Base-by-base conservation (phyloP, 257 asterid genomes). In the Nicotiana attenuata region DNA sequence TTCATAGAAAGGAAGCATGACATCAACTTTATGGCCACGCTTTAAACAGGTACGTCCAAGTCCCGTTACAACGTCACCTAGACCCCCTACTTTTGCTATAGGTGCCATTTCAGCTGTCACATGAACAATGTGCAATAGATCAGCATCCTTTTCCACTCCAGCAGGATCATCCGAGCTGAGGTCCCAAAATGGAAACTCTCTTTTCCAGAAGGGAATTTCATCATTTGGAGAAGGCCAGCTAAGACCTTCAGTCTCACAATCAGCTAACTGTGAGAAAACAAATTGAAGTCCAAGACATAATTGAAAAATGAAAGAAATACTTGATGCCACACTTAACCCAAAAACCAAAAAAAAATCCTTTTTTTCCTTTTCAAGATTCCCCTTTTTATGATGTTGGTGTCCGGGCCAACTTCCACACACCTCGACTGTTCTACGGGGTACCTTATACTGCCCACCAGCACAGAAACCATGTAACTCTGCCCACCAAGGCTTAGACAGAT, bases 21-120 rank as follows among this genome's bases (percentile, higher is more conserved):
- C 90, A 45, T 91, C 92, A 80, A 94, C 94, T 85, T 88, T 87
- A 87, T 93, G 96, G 68, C 97, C 98, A 52, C 95, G 93, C 10
- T 35, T 41, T 59, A 89, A 76, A 83, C 94, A 91, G 9, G 97
- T 91, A 26, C 98, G 94, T 17, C 96, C 92, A 52, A 94, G 93
- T 67, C 98, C 97, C 4, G 96, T 92, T 69, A 93, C 96, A 24
- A 94, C 97, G 16, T 94, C 97, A 9, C 97, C 98, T 8, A 94
- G 93, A 69, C 98, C 98, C 59, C 98, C 98, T 1, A 94, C 97
- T 86, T 92, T 94, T 61, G 97, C 97, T 81, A 92, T 85, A 64
- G 98, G 98, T 77, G 95, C 96, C 97, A 94, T 88, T 89, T 94
- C 98, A 78, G 96, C 97, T 7, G 97, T 89, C 53, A 88, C 88